Conservation (phyloP, 306 rosid species). For the Hylodesmum podocarpum region DNA sequence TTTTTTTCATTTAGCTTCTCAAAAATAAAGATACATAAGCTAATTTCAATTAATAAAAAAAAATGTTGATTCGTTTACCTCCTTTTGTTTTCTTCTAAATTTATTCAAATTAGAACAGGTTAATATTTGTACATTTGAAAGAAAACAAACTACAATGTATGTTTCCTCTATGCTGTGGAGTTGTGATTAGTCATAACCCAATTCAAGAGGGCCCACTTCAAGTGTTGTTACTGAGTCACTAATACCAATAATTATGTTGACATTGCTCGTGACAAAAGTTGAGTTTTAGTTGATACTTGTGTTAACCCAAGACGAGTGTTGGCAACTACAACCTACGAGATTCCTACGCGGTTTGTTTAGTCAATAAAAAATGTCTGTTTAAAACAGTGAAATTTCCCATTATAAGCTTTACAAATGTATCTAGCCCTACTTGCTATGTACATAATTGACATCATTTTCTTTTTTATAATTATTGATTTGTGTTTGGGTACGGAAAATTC, state of each 20-base stretch:
- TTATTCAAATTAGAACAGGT: not conserved
- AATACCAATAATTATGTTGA: slow-evolving; percentile 13
- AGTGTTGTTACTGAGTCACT: slow-evolving; percentile 3
- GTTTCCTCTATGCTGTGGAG: not conserved
- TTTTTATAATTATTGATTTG: not conserved
- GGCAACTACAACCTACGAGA: not conserved
- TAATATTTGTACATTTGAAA: not conserved
- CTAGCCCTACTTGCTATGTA: not conserved
- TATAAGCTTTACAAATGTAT: not conserved
- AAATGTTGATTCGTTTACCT: not conserved
- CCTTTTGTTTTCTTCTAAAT: not conserved
- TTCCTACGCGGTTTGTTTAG: not conserved
- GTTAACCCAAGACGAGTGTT: not conserved
- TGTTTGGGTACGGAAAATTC: not conserved
- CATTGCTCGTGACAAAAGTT: not conserved
- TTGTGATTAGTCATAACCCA: not conserved
- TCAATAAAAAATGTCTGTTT: not conserved
- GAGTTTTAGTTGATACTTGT: not conserved
- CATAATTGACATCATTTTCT: not conserved
- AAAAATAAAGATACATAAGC: not conserved
- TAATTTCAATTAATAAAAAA: not conserved
- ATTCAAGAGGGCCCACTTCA: not conserved
- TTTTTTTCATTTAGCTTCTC: not conserved
- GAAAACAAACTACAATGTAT: not conserved
- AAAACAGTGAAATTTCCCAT: not conserved